Evolutionary conservation across 805 yeast genomes (phyloP).

Genomic region (Saccharomycopsis sp.): DNA sequence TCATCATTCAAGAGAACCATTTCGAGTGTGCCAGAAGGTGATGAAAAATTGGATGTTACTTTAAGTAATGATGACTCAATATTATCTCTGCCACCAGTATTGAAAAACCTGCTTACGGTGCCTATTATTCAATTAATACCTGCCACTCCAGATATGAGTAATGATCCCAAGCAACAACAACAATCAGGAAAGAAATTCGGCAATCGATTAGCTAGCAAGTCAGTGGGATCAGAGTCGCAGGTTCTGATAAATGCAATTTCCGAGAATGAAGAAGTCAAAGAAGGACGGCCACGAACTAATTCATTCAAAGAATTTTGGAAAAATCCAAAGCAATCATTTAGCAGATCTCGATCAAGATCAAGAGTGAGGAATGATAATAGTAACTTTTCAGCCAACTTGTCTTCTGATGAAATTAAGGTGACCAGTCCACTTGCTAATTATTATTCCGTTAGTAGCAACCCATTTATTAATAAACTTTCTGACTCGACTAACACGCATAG

Average conservation of each 20-base stretch:
- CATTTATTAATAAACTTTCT: no score
- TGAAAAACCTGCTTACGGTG: not conserved
- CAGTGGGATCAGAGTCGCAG: slow-evolving; percentile 14
- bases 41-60: no score
- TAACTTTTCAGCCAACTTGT: no score
- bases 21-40: no score
- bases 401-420: no score
- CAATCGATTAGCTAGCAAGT: slow-evolving; percentile 14
- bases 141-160: slow-evolving; percentile 4
- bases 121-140: slow-evolving; percentile 12
- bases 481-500: no score
- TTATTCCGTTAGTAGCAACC: no score
- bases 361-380: no score
- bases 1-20: slow-evolving; percentile 1
- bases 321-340: not conserved
- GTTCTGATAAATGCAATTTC: not conserved
- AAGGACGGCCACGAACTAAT: not conserved
- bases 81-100: not conserved
- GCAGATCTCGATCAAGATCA: not conserved
- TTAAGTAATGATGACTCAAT: no score
- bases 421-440: no score
- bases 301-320: not conserved
- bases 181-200: not conserved
- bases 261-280: not conserved
- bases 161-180: not conserved